These are phyloP conservation scores for Albatrellus ellisii DNA, from an alignment of 768 basidiomycete species.

Conservation along the genomic window DNA sequence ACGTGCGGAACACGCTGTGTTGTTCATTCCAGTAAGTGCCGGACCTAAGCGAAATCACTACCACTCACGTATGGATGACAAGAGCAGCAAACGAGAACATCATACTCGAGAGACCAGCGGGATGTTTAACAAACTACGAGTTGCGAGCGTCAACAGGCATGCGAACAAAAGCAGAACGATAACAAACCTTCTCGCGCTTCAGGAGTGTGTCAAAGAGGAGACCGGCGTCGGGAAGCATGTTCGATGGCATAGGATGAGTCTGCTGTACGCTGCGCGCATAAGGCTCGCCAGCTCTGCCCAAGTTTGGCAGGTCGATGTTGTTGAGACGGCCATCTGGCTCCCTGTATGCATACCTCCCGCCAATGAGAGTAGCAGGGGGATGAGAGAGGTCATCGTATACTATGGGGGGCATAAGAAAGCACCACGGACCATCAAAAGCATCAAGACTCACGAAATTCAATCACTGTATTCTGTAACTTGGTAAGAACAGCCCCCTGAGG, in stretches of 20 bases:
- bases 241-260: constrained; percentile 43
- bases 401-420: constrained; percentile 17
- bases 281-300: constrained; percentile 70
- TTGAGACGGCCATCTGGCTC: constrained; percentile 69
- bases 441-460: constrained; percentile 38
- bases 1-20: constrained; percentile 70
- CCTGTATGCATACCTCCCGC: constrained; percentile 51
- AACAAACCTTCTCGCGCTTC: constrained; percentile 48
- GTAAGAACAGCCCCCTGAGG: constrained; percentile 33
- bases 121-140: constrained; percentile 57
- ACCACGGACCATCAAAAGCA: not conserved
- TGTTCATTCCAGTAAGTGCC: too few species aligned
- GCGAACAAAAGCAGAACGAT: not conserved
- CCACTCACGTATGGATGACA: constrained; percentile 57
- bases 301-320: constrained; percentile 50
- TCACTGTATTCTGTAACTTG: constrained; percentile 22
- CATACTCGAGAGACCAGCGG: constrained; percentile 62
- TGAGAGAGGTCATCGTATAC: constrained; percentile 78
- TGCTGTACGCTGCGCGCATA: constrained; percentile 81
- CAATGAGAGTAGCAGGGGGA: constrained; percentile 59
- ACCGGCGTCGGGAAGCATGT: constrained; percentile 68
- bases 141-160: not conserved
- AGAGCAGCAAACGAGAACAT: constrained; percentile 79
- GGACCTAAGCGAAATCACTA: not conserved
- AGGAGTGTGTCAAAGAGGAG: constrained; percentile 73